These are phyloP conservation scores for Neoscytalidium dimidiatum DNA, from an alignment of 2,329 filamentous ascomycete species.

Conservation along the genomic window DNA sequence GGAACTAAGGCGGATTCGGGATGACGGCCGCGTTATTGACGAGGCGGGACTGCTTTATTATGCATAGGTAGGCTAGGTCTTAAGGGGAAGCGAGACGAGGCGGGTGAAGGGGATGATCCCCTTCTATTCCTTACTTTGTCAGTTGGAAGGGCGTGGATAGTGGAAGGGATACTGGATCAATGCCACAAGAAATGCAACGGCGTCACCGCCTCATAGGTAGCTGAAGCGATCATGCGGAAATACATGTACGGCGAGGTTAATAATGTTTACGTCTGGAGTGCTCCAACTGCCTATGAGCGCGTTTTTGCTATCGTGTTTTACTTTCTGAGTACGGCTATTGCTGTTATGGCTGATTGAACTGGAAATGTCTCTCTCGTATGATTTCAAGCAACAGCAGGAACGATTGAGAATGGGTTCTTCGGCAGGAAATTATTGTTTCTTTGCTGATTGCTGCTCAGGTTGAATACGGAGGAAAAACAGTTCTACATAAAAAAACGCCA, in stretches of 20 bases:
- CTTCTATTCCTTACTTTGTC: neutral
- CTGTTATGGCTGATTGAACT: too few species aligned
- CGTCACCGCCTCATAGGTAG: too few species aligned
- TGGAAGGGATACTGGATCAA: too few species aligned
- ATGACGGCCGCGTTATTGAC: neutral
- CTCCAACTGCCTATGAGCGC: too few species aligned
- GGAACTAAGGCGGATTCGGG: neutral
- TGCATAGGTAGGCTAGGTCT: neutral
- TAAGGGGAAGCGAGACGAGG: neutral
- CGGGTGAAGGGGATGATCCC: neutral
- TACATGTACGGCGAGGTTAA: too few species aligned
- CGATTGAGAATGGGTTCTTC: neutral
- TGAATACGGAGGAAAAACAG: constrained; percentile 3
- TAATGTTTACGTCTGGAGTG: too few species aligned
- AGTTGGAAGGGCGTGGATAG: too few species aligned
- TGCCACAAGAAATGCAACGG: too few species aligned
- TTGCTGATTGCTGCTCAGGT: constrained; percentile 1
- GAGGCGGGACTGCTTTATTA: neutral
- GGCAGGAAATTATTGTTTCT: constrained; percentile 11
- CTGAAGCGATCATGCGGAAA: too few species aligned
- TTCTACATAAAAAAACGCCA: constrained; percentile 11
- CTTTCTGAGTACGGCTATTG: too few species aligned
- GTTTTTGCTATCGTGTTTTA: too few species aligned
- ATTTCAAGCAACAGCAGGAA: neutral
- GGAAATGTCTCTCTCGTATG: too few species aligned